These are phyloP conservation scores for Alternaria viburni DNA, from an alignment of 2,329 filamentous ascomycete genomes.

Conservation along the genomic window DNA sequence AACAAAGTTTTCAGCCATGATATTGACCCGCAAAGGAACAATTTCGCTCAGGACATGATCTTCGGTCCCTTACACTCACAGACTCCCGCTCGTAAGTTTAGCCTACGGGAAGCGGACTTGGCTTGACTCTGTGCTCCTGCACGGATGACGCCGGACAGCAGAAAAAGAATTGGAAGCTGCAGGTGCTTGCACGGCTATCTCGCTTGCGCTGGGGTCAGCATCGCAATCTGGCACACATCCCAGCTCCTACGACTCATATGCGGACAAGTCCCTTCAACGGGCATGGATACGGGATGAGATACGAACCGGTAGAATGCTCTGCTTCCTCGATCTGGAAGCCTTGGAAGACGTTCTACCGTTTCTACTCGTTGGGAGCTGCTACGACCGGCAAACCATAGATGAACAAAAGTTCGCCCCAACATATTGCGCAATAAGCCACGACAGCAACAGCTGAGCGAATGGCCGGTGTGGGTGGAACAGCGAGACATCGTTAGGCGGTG, in stretches of 20 bases:
- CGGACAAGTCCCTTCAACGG: slow-evolving; percentile 34
- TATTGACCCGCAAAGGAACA: slow-evolving; percentile 15
- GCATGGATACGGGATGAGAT: slow-evolving; percentile 36
- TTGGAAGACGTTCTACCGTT: slow-evolving; percentile 21
- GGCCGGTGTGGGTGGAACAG: slow-evolving; percentile 18
- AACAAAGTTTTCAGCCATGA: slow-evolving; percentile 18
- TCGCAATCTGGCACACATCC: slow-evolving; percentile 26
- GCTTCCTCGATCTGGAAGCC: slow-evolving; percentile 29
- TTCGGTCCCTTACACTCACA: slow-evolving; percentile 36
- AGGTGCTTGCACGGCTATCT: slow-evolving; percentile 31
- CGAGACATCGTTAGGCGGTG: slow-evolving; percentile 19
- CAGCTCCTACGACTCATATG: slow-evolving; percentile 24
- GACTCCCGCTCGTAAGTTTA: slow-evolving; percentile 45
- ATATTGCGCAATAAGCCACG: slow-evolving; percentile 37
- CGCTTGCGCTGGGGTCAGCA: slow-evolving; percentile 31
- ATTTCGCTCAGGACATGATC: slow-evolving; percentile 39
- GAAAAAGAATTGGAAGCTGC: slow-evolving; percentile 38
- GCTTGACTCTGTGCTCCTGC: slow-evolving; percentile 31
- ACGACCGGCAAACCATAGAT: slow-evolving; percentile 4
- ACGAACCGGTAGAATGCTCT: slow-evolving; percentile 29
- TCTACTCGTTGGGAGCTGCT: background rate
- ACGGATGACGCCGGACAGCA: slow-evolving; percentile 43
- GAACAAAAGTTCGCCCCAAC: slow-evolving; percentile 10
- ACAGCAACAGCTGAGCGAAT: slow-evolving; percentile 17
- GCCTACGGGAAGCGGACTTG: slow-evolving; percentile 43